Evolutionary conservation across 2,329 filamentous ascomycete species (phyloP), one percentile per base, ranked within the genome.

Genomic region (Beauveria caledonica): DNA sequence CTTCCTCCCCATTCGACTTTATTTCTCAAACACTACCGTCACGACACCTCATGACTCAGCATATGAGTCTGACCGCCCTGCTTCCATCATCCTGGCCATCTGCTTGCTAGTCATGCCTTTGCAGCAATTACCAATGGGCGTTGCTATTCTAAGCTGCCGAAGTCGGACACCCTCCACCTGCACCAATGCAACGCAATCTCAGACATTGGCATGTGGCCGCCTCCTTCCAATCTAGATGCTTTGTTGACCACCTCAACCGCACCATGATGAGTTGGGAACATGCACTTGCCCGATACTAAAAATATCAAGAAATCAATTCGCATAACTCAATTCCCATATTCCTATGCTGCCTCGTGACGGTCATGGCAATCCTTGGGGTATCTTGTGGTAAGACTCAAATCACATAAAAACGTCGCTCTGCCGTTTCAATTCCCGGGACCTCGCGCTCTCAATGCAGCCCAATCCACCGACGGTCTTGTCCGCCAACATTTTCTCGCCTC

Each of bases 281-380:
- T 33, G 33, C 11, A 15, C 39, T 27, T 21, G 17, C 3, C 23
- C 3, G 5, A 13, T 17, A 8, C n/a, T 51, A 8, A 39, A 39
- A 25, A 48, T 36, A 15, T 19, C 21, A 48, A 29, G 23, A 48
- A 60, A 58, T 58, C 55, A 58, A 50, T 56, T 60, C 58, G 58
- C 58, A 33, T 42, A 53, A 40, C 39, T 58, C 46, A 53, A 48
- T 46, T 57, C 19, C 46, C 36, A 58, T 46, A 40, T 53, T 58
- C 48, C 39, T 58, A 48, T 61, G 40, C 60, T 61, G 60, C 54
- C 54, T 61, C 53, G 58, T 61, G 60, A 60, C 60, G 60, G 60
- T 61, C 60, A 61, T 61, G 60, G 60, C 60, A 58, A 61, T 61
- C 60, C 60, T 49, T 48, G 21, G 60, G 60, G 60, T 61, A 61